Evolutionary conservation across 768 basidiomycete genomes (phyloP), one percentile per base, ranked within the genome.

Genomic region (Collybiopsis luxurians): DNA sequence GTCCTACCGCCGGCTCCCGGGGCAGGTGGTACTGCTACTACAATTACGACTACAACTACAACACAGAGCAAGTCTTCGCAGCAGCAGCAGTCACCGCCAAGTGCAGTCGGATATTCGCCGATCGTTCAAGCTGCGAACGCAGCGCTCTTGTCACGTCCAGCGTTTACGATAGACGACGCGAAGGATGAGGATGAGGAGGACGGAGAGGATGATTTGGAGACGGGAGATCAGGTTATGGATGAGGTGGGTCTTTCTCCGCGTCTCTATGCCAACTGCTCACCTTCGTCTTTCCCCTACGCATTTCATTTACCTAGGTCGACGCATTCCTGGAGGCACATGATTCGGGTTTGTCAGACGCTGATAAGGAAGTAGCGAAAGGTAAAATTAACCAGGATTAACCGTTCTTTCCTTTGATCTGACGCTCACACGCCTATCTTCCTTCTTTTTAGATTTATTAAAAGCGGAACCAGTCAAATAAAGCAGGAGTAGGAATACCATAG

Each of bases 151-250:
- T 91, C 96, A 68, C 79, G 96, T 42, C 94, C 92, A 24, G 88
- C 89, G 61, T 99, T 99, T 68, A 93, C 93, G n/a, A 97, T 98
- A 58, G 97, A 99, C 66, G 93, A 95, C 70, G 92, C 87, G 3
- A 88, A 86, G 52, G 91, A 92, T 56, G 90, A 89, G 11, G 91
- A 90, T 26, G 87, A 86, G 0, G 89, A 90, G 11, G 71, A 87
- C 67, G 73, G 85, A 68, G 72, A 81, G 6, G 83, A 79, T 4
- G 84, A 82, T 26, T 75, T 74, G 13, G 80, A 77, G 42, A 82
- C 74, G 13, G 80, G 71, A 24, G 83, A 79, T 49, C 84, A 84
- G 56, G 92, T 95, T 46, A 82, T 98, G 86, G 92, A 95, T 65
- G 95, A 96, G 79, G 91, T 89, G 55, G 57, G 79, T 10, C 31